Conservation (phyloP, 805 yeast species). For the Kodamaea kaohsiungensis region DNA sequence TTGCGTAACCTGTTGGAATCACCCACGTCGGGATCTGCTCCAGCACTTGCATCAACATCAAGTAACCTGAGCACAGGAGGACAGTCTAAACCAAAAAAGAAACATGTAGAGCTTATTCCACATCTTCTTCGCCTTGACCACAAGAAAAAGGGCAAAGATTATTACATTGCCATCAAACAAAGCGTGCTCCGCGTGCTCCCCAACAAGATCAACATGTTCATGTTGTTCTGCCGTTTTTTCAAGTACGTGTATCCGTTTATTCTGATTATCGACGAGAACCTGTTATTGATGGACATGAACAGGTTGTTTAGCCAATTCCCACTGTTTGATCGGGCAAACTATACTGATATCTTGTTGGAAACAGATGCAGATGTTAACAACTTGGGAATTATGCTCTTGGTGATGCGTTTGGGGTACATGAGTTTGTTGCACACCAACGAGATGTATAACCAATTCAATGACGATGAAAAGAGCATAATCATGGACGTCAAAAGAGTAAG, state of each 20-base stretch:
- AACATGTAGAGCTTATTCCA: conserved; percentile 2
- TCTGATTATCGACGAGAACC: conserved; percentile 34
- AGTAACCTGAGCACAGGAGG: not conserved
- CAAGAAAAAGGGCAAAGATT: conserved; percentile 22
- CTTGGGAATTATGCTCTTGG: conserved; percentile 31
- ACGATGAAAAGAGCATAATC: conserved; percentile 28
- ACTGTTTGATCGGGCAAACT: conserved; percentile 9
- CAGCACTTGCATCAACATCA: not conserved
- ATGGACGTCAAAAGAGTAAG: conserved; percentile 31
- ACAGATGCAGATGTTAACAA: conserved; percentile 33
- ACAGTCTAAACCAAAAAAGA: not conserved
- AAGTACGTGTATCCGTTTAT: conserved; percentile 42
- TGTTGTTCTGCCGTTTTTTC: conserved; percentile 34
- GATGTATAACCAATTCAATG: conserved; percentile 24
- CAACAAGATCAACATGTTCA: conserved; percentile 20
- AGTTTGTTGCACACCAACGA: conserved; percentile 38
- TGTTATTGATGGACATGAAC: conserved; percentile 26
- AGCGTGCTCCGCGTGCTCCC: conserved; percentile 34
- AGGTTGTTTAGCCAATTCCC: conserved; percentile 26
- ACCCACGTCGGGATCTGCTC: not conserved
- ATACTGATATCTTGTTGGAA: conserved; percentile 23
- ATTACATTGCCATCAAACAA: conserved; percentile 29
- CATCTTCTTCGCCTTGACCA: conserved; percentile 3
- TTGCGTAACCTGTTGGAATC: not conserved
- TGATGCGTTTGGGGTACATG: conserved; percentile 39